Base-by-base conservation (phyloP, 1,284 basidiomycete species). In the Malassezia sympodialis region DNA sequence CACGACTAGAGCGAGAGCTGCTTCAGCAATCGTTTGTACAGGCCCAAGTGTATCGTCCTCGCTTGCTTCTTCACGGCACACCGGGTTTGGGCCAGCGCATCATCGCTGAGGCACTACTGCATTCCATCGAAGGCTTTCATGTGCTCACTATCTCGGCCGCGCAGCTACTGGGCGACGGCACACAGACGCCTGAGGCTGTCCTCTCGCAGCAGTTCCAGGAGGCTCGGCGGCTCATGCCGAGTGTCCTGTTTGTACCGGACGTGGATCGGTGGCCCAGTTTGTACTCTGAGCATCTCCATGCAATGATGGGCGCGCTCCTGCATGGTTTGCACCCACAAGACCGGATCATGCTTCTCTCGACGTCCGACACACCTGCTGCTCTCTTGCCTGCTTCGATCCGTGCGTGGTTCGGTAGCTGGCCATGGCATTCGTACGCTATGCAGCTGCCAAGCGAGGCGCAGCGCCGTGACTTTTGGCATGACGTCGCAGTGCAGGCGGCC, bases 121-220 rank as follows among this genome's bases (percentile, higher is more conserved):
- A 98, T 76, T 84, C 91, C 74, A 79, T 98, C 12, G 94, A 99
- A 76, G 93, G 93, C 0, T 96, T 87, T 76, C 88, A 96, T 69
- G 82, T 98, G 0, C 94, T 96, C 76, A 89, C 84, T 61, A 80
- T 98, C 44, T 91, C 98, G 71, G 80, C 98, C 11, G 90, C 88
- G 8, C 85, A 84, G 0, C 76, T 99, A 41, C 80, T 98, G 77
- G 82, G 88, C 46, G 93, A 98, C 75, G 88, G 90, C 0, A 84
- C 88, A 0, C 79, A 90, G 67, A 90, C 90, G 3, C 79, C 84
- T 3, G 94, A 99, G 77, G 87, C 93, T 1, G 84, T 87, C 2
- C 84, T 96, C 53, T 88, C 96, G 1, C 93, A 96, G 66, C 80
- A 96, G n/a, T 96, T 98, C 67, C 82, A 91, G 17, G 94, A 99